A percentile compares a stretch with the other conserved stretches of the same genome.
Conservation (phyloP, 257 asterid genomes). For the Solanum microdontum region DNA sequence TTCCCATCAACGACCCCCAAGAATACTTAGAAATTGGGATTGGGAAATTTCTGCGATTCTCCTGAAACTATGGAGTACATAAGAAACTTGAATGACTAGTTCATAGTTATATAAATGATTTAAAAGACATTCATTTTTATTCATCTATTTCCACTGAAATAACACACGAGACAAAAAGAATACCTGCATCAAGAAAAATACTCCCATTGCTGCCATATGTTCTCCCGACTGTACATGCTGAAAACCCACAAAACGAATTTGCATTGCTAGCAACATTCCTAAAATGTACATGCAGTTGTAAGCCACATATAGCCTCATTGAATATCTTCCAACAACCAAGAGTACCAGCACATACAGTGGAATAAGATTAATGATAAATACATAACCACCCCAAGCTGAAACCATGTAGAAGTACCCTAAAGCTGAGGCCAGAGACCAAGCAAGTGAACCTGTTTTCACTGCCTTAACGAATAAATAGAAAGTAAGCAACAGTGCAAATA, state of each 20-base stretch:
- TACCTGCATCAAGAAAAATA: slow-evolving; percentile 97
- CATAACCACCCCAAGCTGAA: slow-evolving; percentile 99
- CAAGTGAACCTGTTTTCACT: slow-evolving; percentile 96
- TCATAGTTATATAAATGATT: background rate
- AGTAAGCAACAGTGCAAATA: slow-evolving; percentile 87
- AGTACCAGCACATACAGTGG: slow-evolving; percentile 90
- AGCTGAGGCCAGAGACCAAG: slow-evolving; percentile 95
- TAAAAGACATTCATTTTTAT: background rate
- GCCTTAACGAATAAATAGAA: slow-evolving; percentile 97
- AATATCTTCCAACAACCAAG: slow-evolving; percentile 84
- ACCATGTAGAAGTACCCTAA: slow-evolving; percentile 97
- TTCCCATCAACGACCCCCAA: background rate
- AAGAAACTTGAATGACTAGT: background rate
- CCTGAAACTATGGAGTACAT: background rate
- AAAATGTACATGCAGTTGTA: slow-evolving; percentile 87
- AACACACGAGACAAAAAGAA: background rate
- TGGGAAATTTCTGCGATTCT: background rate
- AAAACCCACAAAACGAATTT: slow-evolving; percentile 95
- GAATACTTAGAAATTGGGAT: background rate
- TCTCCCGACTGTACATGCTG: slow-evolving; percentile 99
- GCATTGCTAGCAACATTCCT: slow-evolving; percentile 97
- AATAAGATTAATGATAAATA: slow-evolving; percentile 88
- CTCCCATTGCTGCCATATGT: slow-evolving; percentile 99
- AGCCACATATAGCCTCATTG: slow-evolving; percentile 94
- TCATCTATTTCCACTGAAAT: background rate